Evolutionary conservation across 2,329 filamentous ascomycete species (phyloP).

Genomic region (Colletotrichum musae): DNA sequence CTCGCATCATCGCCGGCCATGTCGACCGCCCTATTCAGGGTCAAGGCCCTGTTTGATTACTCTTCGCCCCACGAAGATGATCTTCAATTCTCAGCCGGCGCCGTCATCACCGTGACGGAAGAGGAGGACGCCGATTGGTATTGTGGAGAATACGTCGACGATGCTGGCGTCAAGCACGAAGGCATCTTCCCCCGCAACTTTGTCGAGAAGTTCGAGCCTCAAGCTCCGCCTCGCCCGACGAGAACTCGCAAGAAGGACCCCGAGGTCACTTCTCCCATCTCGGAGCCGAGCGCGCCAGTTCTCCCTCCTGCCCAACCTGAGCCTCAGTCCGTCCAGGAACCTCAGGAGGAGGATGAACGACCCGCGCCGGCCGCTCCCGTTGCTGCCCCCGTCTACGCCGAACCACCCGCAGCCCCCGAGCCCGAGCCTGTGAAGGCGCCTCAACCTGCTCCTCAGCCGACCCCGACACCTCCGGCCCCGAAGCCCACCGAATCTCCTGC

Average conservation of each 20-base stretch:
- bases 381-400: constrained; percentile 48
- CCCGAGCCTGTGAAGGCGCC: constrained; percentile 50
- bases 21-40: constrained; percentile 81
- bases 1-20: constrained; percentile 37
- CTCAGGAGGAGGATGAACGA: constrained; percentile 53
- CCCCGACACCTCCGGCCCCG: constrained; percentile 49
- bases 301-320: constrained; percentile 51
- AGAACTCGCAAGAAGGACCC: constrained; percentile 80
- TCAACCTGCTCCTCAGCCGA: constrained; percentile 48
- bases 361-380: constrained; percentile 48
- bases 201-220: constrained; percentile 95
- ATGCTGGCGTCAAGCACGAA: constrained; percentile 79
- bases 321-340: constrained; percentile 50
- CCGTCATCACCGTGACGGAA: constrained; percentile 94
- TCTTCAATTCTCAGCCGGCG: constrained; percentile 85
- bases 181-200: constrained; percentile 98
- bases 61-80: constrained; percentile 94
- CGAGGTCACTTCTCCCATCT: constrained; percentile 48
- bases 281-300: constrained; percentile 46
- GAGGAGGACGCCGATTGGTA: constrained; percentile 97
- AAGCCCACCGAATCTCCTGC: constrained; percentile 54
- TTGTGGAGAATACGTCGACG: constrained; percentile 87
- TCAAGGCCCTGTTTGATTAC: constrained; percentile 97
- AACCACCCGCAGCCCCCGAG: constrained; percentile 54
- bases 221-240: constrained; percentile 86